Base-by-base conservation (phyloP, 305 asterid genomes). In the Fraxinus latifolia region DNA sequence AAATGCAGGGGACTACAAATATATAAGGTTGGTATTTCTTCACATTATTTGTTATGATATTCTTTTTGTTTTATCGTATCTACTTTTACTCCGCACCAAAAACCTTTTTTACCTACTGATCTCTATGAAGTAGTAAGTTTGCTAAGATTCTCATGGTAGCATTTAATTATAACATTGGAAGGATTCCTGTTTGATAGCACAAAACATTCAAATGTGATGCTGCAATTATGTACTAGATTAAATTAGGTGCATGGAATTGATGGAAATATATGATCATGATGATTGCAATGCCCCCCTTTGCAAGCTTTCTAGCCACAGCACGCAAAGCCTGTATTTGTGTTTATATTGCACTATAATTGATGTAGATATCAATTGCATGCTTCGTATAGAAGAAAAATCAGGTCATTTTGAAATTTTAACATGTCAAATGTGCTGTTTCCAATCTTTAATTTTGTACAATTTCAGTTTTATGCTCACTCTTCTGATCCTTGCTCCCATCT, bases 1-100 rank as follows among this genome's bases (percentile, higher is more conserved):
- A 34, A 81, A 83, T 86, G 90, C 97, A 95, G 99, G 94, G 82
- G 99, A 95, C 89, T 92, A 95, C 83, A 95, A 95, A 82, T 94
- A 95, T 53, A 79, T 86, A 86, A 93, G 96, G 99, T 95, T 89
- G 77, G 95, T 84, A 21, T 70, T 70, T 84, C 67, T 72, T 36
- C 80, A 33, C 25, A 5, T n/a, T 32, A 74, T 80, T 67, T 76
- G 68, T 72, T 77, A 55, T 72, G 42, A 58, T 80, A 55, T 83
- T 39, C 21, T 6, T 73, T 73, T 34, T 39, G 21, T 77, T 77
- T 60, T 71, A 33, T 72, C 47, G 37, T 11, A 60, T 68, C 1
- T 15, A 42, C 33, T 33, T 33, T 33, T 80, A 44, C 79, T 60
- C 25, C 67, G 76, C 73, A 44, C 81, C 37, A 50, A 58, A 25